A percentile compares a stretch with the other conserved stretches of the same genome.
These are phyloP conservation scores for Gamsiella multidivaricata DNA, from an alignment of 192 early-diverging fungal genomes.

Conservation along the genomic window DNA sequence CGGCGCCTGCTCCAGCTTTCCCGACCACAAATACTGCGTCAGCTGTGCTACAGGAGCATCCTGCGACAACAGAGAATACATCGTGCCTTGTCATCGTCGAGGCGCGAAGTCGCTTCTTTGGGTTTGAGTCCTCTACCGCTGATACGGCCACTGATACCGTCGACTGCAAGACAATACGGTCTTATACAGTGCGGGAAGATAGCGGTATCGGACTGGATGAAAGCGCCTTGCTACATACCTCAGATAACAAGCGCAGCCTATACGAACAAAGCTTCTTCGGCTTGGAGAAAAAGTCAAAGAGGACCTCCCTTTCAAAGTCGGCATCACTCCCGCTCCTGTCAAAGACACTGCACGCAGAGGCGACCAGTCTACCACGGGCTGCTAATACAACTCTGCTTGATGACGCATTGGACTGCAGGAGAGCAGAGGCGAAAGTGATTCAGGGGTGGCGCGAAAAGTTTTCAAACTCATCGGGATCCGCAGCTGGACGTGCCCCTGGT, in stretches of 20 bases:
- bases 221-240: background rate
- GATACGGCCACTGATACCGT: background rate
- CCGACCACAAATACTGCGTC: too few species aligned
- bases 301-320: background rate
- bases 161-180: background rate
- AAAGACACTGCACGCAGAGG: background rate
- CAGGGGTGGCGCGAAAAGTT: constrained; percentile 49
- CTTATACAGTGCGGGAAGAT: constrained; percentile 8
- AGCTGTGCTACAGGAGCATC: background rate
- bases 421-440: constrained; percentile 30
- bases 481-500: background rate
- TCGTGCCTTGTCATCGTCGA: constrained; percentile 5
- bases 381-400: background rate
- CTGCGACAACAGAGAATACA: background rate
- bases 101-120: constrained; percentile 46
- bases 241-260: background rate
- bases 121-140: constrained; percentile 1
- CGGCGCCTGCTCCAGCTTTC: too few species aligned
- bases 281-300: background rate
- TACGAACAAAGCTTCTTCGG: too few species aligned
- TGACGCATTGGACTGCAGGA: background rate
- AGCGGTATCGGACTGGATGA: constrained; percentile 32
- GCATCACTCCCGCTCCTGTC: background rate
- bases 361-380: background rate
- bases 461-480: constrained; percentile 9